Percentiles rank a stretch among this genome's conserved stretches.
Evolutionary conservation across 2,329 filamentous ascomycete species (phyloP).

Genomic region (Gliomastix tumulicola): DNA sequence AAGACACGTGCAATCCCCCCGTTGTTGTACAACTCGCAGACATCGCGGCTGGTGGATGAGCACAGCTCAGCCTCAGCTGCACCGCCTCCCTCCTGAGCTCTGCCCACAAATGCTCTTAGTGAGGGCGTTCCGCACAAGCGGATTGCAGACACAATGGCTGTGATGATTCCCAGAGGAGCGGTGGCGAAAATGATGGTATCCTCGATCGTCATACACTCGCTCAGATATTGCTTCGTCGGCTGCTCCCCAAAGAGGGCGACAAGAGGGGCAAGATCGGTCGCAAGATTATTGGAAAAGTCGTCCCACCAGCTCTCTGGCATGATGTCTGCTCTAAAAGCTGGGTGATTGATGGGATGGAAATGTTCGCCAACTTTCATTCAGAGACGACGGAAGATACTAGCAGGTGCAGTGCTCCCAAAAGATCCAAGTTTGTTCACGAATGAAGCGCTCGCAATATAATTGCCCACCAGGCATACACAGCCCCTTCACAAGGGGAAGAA

Average conservation of each 20-base stretch:
- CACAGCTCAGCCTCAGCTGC: constrained; percentile 28
- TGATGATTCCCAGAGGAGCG: constrained; percentile 30
- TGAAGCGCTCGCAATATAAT: no score
- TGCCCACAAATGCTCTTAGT: constrained; percentile 29
- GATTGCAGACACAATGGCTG: constrained; percentile 21
- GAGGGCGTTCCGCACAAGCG: constrained; percentile 19
- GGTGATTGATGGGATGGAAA: no score
- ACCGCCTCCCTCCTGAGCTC: constrained; percentile 23
- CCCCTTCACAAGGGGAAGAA: no score
- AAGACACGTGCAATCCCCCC: constrained; percentile 21
- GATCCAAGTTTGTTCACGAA: no score
- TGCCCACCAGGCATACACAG: no score
- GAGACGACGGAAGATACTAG: no score
- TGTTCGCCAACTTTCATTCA: no score
- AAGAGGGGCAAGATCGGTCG: constrained; percentile 22
- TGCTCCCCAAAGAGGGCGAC: constrained; percentile 28
- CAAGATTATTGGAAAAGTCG: constrained; percentile 25
- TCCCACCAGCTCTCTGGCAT: no score
- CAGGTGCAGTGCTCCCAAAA: no score
- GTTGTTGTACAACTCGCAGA: constrained; percentile 28
- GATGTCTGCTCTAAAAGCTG: no score
- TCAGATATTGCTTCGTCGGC: constrained; percentile 29
- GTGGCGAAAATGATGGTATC: constrained; percentile 25
- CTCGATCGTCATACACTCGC: constrained; percentile 15
- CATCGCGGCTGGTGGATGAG: constrained; percentile 28